These are phyloP conservation scores for Andrographis paniculata DNA, from an alignment of 305 asterid genomes.

Conservation along the genomic window DNA sequence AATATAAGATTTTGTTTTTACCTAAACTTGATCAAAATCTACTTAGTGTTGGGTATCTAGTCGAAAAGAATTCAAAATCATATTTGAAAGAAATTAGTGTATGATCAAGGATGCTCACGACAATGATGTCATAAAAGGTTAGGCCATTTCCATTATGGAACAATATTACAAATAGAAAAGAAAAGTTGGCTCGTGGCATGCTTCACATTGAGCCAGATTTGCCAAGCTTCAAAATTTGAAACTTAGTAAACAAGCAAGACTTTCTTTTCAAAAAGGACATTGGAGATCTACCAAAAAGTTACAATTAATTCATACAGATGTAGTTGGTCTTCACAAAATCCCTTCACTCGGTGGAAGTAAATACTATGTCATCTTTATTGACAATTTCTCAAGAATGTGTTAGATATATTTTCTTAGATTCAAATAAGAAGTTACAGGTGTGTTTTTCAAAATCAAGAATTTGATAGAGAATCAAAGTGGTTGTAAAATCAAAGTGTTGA, in stretches of 20 bases:
- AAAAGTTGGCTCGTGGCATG: background rate
- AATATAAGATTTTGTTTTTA: background rate
- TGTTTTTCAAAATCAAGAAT: background rate
- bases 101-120: background rate
- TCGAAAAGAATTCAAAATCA: background rate
- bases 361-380: background rate
- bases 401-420: constrained; percentile 4
- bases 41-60: background rate
- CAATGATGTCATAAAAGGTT: constrained; percentile 9
- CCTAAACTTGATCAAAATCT: background rate
- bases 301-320: constrained; percentile 1
- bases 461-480: constrained; percentile 1
- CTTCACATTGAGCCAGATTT: background rate
- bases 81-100: background rate
- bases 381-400: background rate
- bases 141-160: constrained; percentile 6
- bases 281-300: constrained; percentile 10
- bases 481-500: background rate
- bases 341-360: background rate
- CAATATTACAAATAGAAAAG: constrained; percentile 5
- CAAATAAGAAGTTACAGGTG: constrained; percentile 1
- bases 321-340: constrained; percentile 8
- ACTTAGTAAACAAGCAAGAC: background rate
- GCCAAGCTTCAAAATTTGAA: background rate
- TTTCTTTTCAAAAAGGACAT: background rate